Conservation (phyloP, 192 early-diverging fungal species). For the Diversispora eburnea region DNA sequence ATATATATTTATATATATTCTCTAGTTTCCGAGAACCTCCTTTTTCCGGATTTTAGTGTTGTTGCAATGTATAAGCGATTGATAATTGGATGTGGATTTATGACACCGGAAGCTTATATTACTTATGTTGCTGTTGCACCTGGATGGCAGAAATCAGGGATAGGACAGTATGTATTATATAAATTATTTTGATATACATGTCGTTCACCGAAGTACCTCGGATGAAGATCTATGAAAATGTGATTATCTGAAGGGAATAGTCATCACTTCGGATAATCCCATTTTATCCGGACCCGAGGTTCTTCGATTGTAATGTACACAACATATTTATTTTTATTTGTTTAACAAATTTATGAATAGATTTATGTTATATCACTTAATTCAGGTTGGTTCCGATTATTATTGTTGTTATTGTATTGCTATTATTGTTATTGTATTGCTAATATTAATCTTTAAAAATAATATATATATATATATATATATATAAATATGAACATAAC, state of each 20-base stretch:
- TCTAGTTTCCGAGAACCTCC: slow-evolving; percentile 76
- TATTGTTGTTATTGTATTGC: neutral
- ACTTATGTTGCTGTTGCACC: slow-evolving; percentile 81
- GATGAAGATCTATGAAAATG: too few relatives aligned
- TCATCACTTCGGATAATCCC: too few relatives aligned
- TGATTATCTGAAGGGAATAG: too few relatives aligned
- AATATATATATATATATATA: slow-evolving; percentile 19
- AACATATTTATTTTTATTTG: too few relatives aligned
- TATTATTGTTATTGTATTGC: neutral
- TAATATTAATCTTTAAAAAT: too few relatives aligned
- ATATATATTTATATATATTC: neutral
- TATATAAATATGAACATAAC: neutral
- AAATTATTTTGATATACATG: neutral
- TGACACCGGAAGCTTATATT: slow-evolving; percentile 88
- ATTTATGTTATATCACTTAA: slow-evolving; percentile 82
- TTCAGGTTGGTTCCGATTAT: slow-evolving; percentile 49
- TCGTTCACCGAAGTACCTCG: too few relatives aligned
- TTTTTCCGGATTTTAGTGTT: slow-evolving; percentile 79
- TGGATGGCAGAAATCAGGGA: slow-evolving; percentile 82
- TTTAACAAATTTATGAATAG: slow-evolving; percentile 17
- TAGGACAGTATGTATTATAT: slow-evolving; percentile 59
- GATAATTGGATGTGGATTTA: slow-evolving; percentile 87
- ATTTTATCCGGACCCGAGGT: too few relatives aligned
- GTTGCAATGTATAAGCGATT: slow-evolving; percentile 76
- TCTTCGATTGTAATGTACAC: too few relatives aligned